Conservation (phyloP, 129 eudicot genomes). For the Centella asiatica region DNA sequence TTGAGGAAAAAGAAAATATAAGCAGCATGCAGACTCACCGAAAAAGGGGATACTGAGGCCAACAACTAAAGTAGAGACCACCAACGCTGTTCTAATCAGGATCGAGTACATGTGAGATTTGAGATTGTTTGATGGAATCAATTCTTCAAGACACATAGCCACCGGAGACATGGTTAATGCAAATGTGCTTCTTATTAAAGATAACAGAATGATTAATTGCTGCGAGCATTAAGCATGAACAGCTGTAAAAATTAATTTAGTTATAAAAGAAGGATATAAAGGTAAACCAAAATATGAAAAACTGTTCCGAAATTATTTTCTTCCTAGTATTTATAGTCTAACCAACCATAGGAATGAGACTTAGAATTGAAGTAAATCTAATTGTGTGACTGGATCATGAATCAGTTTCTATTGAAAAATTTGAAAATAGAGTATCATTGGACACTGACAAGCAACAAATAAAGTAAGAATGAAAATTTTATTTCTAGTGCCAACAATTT, state of each 20-base stretch:
- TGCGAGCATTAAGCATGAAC: neutral
- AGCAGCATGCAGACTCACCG: conserved; percentile 30
- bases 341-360: too few relatives aligned
- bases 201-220: conserved; percentile 2
- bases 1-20: neutral
- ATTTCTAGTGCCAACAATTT: too few relatives aligned
- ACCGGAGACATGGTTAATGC: conserved; percentile 91
- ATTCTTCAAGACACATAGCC: conserved; percentile 89
- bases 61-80: conserved; percentile 65
- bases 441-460: too few relatives aligned
- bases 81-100: conserved; percentile 71
- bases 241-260: neutral
- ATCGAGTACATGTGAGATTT: conserved; percentile 51
- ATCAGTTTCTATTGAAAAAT: too few relatives aligned
- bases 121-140: conserved; percentile 51
- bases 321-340: too few relatives aligned
- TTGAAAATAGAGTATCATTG: too few relatives aligned
- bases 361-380: too few relatives aligned
- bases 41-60: conserved; percentile 76
- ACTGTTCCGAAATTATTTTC: too few relatives aligned
- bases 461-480: too few relatives aligned
- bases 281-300: too few relatives aligned
- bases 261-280: too few relatives aligned
- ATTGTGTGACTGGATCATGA: too few relatives aligned
- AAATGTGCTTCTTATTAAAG: conserved; percentile 56